Conservation (phyloP, 345 rosid species). For the Rubroshorea leprosula region DNA sequence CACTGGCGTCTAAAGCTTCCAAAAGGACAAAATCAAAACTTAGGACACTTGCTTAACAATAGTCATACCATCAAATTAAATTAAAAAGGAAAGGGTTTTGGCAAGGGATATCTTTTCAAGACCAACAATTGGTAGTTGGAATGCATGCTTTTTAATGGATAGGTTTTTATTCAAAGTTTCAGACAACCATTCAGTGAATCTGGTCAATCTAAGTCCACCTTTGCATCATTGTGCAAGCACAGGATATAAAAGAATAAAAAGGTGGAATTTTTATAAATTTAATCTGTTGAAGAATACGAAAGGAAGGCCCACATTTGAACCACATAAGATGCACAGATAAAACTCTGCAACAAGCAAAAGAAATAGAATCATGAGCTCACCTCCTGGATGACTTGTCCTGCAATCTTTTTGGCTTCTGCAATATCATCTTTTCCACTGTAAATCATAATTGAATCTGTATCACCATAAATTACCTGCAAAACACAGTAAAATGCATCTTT, state of each 20-base stretch:
- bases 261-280: too few species aligned
- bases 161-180: too few species aligned
- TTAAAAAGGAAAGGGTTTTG: too few species aligned
- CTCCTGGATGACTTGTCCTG: conserved; percentile 89
- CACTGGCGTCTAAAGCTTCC: too few species aligned
- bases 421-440: conserved; percentile 86
- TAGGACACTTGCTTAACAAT: too few species aligned
- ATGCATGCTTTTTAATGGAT: too few species aligned
- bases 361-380: conserved; percentile 33
- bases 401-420: conserved; percentile 67
- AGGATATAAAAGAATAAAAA: too few species aligned
- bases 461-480: conserved; percentile 90
- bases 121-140: too few species aligned
- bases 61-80: too few species aligned
- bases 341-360: background rate
- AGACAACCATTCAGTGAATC: too few species aligned
- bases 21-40: too few species aligned
- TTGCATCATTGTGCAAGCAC: background rate
- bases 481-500: conserved; percentile 24
- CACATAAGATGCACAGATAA: background rate
- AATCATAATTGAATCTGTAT: conserved; percentile 98
- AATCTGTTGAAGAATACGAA: background rate
- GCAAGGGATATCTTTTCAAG: too few species aligned
- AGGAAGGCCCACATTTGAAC: background rate
- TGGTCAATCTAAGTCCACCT: background rate